These are phyloP conservation scores for Arachnomyces sp. DNA, from an alignment of 2,329 filamentous ascomycete species.

Conservation along the genomic window DNA sequence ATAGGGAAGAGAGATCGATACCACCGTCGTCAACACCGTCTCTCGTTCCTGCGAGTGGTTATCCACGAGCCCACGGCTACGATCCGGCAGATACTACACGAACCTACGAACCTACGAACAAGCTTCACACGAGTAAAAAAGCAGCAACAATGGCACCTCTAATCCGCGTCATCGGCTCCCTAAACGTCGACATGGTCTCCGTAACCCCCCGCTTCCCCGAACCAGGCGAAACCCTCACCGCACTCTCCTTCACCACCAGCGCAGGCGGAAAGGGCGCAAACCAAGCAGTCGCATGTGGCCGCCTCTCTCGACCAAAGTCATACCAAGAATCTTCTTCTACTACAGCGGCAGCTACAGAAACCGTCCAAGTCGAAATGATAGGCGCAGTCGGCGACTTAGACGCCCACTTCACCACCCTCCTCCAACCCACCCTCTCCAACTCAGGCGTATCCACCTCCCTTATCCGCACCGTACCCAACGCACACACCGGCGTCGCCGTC, in stretches of 20 bases:
- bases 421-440: slow-evolving; percentile 51
- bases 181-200: slow-evolving; percentile 91
- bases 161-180: slow-evolving; percentile 82
- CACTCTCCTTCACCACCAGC: slow-evolving; percentile 68
- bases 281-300: slow-evolving; percentile 82
- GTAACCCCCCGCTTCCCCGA: slow-evolving; percentile 75
- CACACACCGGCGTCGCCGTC: slow-evolving; percentile 62
- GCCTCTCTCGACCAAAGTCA: slow-evolving; percentile 58
- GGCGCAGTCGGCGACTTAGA: slow-evolving; percentile 58
- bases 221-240: slow-evolving; percentile 80
- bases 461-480: slow-evolving; percentile 40
- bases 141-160: slow-evolving; percentile 32
- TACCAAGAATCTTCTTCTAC: slow-evolving; percentile 9
- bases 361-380: slow-evolving; percentile 57
- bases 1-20: no score
- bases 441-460: slow-evolving; percentile 57
- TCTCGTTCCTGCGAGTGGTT: no score
- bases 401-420: slow-evolving; percentile 56
- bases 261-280: slow-evolving; percentile 93
- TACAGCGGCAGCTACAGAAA: slow-evolving; percentile 12
- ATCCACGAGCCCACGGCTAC: no score
- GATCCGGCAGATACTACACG: no score
- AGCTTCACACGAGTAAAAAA: no score
- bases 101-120: no score
- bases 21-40: no score